These are phyloP conservation scores for Stachybotrys chlorohalonatus DNA, from an alignment of 2,329 filamentous ascomycete genomes.

Conservation along the genomic window DNA sequence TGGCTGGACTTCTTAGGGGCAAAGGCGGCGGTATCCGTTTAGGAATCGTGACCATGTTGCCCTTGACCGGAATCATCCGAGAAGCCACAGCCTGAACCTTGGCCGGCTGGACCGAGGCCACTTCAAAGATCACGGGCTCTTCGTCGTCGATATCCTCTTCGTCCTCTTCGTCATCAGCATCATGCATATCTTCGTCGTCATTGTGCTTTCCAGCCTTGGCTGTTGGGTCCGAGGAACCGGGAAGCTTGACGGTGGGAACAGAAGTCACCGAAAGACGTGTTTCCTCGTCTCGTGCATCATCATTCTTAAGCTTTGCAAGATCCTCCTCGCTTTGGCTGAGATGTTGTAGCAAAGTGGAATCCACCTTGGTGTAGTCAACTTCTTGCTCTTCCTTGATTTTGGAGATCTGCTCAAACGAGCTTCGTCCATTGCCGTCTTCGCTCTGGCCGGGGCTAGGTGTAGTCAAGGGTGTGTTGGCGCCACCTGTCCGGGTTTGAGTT, in stretches of 20 bases:
- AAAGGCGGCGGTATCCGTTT: conserved; percentile 72
- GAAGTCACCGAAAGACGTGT: background rate
- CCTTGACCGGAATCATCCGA: conserved; percentile 61
- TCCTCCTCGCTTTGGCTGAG: conserved; percentile 23
- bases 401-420: conserved; percentile 30
- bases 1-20: conserved; percentile 65
- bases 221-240: background rate
- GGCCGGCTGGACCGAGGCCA: conserved; percentile 48
- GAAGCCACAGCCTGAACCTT: conserved; percentile 49
- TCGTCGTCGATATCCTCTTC: conserved; percentile 45
- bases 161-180: conserved; percentile 29
- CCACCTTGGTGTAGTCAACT: conserved; percentile 51
- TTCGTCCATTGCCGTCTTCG: conserved; percentile 37
- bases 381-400: conserved; percentile 35
- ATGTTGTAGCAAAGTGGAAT: conserved; percentile 39
- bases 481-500: conserved; percentile 58
- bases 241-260: background rate
- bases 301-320: background rate
- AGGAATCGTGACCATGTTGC: conserved; percentile 75
- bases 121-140: conserved; percentile 61
- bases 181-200: conserved; percentile 13
- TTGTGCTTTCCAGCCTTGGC: conserved; percentile 17
- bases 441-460: conserved; percentile 46
- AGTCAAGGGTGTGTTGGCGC: conserved; percentile 42
- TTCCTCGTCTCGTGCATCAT: background rate